phyloP scores from a whole-genome alignment of 805 yeast genomes.

The Schwanniomyces vanrijiae region DNA sequence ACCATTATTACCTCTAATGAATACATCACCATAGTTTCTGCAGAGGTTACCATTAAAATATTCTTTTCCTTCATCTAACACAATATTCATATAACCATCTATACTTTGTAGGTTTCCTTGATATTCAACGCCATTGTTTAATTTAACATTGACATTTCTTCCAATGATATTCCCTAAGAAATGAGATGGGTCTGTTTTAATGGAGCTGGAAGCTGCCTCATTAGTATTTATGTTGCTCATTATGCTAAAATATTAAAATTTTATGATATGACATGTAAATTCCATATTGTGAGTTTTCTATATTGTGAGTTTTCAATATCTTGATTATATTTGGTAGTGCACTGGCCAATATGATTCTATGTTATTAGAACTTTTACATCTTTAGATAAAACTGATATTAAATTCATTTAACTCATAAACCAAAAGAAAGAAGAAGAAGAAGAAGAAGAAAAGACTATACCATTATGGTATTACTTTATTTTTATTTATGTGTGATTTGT shows the following conservation, averaged over 20 bases:
- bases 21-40: slow-evolving; percentile 70
- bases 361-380: no score
- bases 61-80: slow-evolving; percentile 77
- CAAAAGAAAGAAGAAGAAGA: no score
- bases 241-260: not conserved
- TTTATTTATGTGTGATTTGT: no score
- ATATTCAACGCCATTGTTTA: slow-evolving; percentile 85
- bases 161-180: slow-evolving; percentile 82
- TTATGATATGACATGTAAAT: not conserved
- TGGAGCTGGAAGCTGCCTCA: not conserved
- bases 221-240: slow-evolving; percentile 10
- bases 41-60: slow-evolving; percentile 46
- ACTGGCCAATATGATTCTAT: no score
- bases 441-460: no score
- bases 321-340: not conserved
- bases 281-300: not conserved
- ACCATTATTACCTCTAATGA: slow-evolving; percentile 86
- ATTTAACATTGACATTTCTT: slow-evolving; percentile 74
- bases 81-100: slow-evolving; percentile 96
- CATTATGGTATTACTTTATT: no score
- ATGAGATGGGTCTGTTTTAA: slow-evolving; percentile 64
- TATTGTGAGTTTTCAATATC: not conserved
- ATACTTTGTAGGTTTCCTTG: slow-evolving; percentile 71
- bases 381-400: no score
- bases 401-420: no score